Conservation (phyloP, 257 asterid genomes). For the Nicotiana noctiflora region DNA sequence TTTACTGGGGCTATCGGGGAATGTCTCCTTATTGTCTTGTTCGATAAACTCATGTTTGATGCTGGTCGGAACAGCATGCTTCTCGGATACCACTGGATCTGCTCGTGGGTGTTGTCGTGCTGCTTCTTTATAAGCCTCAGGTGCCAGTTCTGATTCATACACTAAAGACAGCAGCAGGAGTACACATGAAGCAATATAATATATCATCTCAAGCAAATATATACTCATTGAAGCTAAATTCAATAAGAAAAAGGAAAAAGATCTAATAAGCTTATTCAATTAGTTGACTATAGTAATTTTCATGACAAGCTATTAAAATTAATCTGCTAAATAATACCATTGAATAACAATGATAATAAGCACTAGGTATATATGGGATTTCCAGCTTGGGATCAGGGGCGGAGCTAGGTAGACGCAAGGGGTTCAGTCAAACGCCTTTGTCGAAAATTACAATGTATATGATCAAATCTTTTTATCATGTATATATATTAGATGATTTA, state of each 20-base stretch:
- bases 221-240: background rate
- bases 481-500: no score
- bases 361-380: no score
- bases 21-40: background rate
- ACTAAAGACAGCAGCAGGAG: slow-evolving; percentile 44
- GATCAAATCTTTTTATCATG: no score
- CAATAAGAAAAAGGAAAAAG: background rate
- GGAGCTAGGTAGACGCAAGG: no score
- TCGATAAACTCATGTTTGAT: slow-evolving; percentile 4
- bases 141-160: slow-evolving; percentile 90
- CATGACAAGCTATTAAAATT: no score
- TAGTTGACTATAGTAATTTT: no score
- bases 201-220: background rate
- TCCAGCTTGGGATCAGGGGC: no score
- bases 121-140: slow-evolving; percentile 50
- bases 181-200: background rate
- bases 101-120: slow-evolving; percentile 92
- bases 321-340: no score
- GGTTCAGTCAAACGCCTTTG: no score
- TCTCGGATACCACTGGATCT: slow-evolving; percentile 61
- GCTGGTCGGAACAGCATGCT: slow-evolving; percentile 29
- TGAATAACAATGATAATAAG: no score
- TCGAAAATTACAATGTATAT: no score
- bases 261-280: background rate
- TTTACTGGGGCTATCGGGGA: slow-evolving; percentile 22